Evolutionary conservation across 164 flowering plant species (phyloP), one percentile per base, ranked within the genome.

Genomic region (Vitis riparia): DNA sequence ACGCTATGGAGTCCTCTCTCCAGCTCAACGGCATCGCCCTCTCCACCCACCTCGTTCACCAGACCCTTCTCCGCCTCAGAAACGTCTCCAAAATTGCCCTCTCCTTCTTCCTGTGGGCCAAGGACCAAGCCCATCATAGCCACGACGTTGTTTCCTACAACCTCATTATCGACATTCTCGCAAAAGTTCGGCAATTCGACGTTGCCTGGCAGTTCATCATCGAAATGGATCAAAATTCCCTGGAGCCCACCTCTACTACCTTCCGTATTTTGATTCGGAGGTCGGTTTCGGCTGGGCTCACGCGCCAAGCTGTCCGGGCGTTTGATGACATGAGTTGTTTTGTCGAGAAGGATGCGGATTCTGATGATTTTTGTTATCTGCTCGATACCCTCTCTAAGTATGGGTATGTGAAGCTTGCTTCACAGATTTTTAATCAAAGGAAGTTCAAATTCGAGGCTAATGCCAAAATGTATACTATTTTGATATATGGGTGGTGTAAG

Each of bases 401-500:
- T 61, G 93, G 97, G 0, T 77, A 85, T 58, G 91, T 83, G 55
- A 90, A 86, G 78, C 75, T 89, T 14, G 98, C 97, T 0, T 83
- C 85, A 11, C 97, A 93, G 81, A 56, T 90, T 10, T 96, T 91
- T 66, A 91, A 93, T 59, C 80, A 80, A 59, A 73, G 83, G 74
- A 88, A 80, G 63, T 65, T 37, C 9, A 73, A 59, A 67, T 80
- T 79, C 47, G 75, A 65, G 3, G 74, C 76, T 0, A 80, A 82
- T 73, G 74, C 70, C 14, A 91, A 87, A 63, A 76, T 80, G 66
- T 96, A 91, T 60, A 91, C 98, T 0, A 73, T 90, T 62, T 78
- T 96, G 93, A 85, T 96, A 7, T 85, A 83, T 48, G 99, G 99
- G 59, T 96, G 99, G 99, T 93, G 91, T 70, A 95, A 93, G 84